Base-by-base conservation (phyloP, 495 filamentous ascomycete genomes). In the Hapsidospora chrysogenum region DNA sequence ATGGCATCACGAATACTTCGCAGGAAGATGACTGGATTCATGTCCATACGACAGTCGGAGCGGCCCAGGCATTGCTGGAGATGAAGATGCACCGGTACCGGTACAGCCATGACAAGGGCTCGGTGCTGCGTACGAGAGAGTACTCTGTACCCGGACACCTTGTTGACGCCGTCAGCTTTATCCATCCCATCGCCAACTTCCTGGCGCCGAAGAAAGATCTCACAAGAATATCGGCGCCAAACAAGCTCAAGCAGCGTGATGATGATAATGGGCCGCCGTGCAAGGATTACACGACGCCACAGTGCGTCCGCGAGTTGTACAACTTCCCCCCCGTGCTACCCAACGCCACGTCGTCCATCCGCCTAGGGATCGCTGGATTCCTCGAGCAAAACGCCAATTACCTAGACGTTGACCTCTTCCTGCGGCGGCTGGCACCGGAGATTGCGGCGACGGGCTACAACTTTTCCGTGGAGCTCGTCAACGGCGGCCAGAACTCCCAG, bases 361-460 rank as follows among this genome's bases (percentile, higher is more conserved):
- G 56, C 0, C 52, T 84, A 11, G 79, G 76, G 8, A 65, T 89
- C 29, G 76, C 68, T 22, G 78, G 79, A 1, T 89, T 71, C 43
- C 51, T 82, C 1, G 70, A 77, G 27, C 66, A 84, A 43, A 76
- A 66, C 44, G 74, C 73, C 37, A 67, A 69, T 17, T 64, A 72
- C 33, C 41, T 48, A 17, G 77, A 81, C 43, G 61, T 78, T 2
- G 35, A 56, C 2, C 18, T 44, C 11, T 82, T 81, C 47, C 46
- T 76, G 29, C 17, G 48, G 10, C 44, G 45, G 20, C 73, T 66
- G 43, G 55, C 61, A 2, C 73, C 74, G 0, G 55, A 61, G 34
- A 56, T 66, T 3, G 42, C 50, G 2, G 39, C 41, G 11, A 40
- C 44, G 38, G 17, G 54, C 3, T 58, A 64, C 30, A 79, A 76